A percentile compares a stretch with the other conserved stretches of the same genome.
phyloP scores from a whole-genome alignment of 2,329 filamentous ascomycete species.

The Mycosphaerella arachidis region DNA sequence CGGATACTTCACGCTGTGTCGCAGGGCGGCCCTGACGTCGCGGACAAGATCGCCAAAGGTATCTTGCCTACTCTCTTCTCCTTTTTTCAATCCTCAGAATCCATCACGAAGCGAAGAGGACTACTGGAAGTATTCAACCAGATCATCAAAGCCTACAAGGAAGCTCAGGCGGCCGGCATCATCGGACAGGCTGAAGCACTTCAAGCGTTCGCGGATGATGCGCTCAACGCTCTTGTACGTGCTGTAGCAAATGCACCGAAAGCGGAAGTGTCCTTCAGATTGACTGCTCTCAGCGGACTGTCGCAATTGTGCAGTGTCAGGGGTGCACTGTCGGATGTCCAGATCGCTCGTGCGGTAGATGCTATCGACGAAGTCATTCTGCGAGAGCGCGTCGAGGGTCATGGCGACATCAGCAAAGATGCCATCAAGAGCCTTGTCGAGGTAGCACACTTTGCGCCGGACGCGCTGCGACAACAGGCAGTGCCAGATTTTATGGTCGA shows the following conservation, averaged over 20 bases:
- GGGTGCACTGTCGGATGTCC: conserved; percentile 39
- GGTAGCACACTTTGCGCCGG: conserved; percentile 59
- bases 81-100: conserved; percentile 58
- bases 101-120: conserved; percentile 58
- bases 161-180: conserved; percentile 44
- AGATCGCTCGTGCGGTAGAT: conserved; percentile 51
- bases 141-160: conserved; percentile 54
- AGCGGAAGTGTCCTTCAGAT: conserved; percentile 48
- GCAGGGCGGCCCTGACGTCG: conserved; percentile 51
- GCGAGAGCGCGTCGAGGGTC: conserved; percentile 53
- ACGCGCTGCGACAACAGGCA: conserved; percentile 59
- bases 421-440: conserved; percentile 57
- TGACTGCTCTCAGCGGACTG: conserved; percentile 43
- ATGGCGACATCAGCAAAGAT: conserved; percentile 54
- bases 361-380: conserved; percentile 59
- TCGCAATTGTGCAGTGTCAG: conserved; percentile 41
- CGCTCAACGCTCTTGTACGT: conserved; percentile 39
- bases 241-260: conserved; percentile 42
- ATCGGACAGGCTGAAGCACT: conserved; percentile 36
- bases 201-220: conserved; percentile 38
- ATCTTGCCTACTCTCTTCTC: conserved; percentile 56
- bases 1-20: conserved; percentile 56
- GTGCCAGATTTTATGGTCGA: conserved; percentile 63
- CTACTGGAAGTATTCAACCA: conserved; percentile 58
- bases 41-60: conserved; percentile 52